A percentile compares a stretch with the other conserved stretches of the same genome.
phyloP scores from a whole-genome alignment of 2,329 filamentous ascomycete genomes.

The Rhynchosporium agropyri region DNA sequence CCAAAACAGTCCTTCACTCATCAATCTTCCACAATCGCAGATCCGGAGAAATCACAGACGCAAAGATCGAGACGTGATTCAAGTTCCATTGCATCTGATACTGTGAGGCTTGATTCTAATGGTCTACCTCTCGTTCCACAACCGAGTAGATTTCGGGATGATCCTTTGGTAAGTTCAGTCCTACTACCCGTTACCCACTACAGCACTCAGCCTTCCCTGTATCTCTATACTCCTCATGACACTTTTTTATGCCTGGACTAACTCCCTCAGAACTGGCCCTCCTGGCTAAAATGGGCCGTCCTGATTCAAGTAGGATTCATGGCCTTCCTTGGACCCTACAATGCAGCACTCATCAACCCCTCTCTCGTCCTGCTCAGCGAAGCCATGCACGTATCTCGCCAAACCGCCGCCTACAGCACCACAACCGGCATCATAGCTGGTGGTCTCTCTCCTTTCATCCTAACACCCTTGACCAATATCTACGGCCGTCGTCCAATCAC shows the following conservation, averaged over 20 bases:
- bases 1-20: slow-evolving; percentile 8
- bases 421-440: slow-evolving; percentile 39
- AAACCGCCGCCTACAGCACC: slow-evolving; percentile 38
- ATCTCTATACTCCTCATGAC: background rate
- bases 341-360: slow-evolving; percentile 39
- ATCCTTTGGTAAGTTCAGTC: slow-evolving; percentile 35
- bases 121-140: slow-evolving; percentile 40
- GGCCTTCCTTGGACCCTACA: slow-evolving; percentile 41
- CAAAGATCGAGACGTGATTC: slow-evolving; percentile 13
- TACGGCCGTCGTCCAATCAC: slow-evolving; percentile 41
- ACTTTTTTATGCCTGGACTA: slow-evolving; percentile 5
- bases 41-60: slow-evolving; percentile 18
- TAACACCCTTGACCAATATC: slow-evolving; percentile 36
- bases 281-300: slow-evolving; percentile 41
- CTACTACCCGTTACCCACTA: too few species aligned
- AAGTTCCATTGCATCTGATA: slow-evolving; percentile 7
- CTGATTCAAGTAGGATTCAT: slow-evolving; percentile 41
- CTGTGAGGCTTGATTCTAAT: slow-evolving; percentile 32
- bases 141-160: slow-evolving; percentile 40
- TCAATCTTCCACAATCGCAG: background rate
- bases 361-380: slow-evolving; percentile 38
- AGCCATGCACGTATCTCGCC: slow-evolving; percentile 32
- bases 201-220: background rate
- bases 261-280: slow-evolving; percentile 37
- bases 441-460: slow-evolving; percentile 40